Conservation (phyloP, 2,329 filamentous ascomycete species). For the Cercospora nicotianae region DNA sequence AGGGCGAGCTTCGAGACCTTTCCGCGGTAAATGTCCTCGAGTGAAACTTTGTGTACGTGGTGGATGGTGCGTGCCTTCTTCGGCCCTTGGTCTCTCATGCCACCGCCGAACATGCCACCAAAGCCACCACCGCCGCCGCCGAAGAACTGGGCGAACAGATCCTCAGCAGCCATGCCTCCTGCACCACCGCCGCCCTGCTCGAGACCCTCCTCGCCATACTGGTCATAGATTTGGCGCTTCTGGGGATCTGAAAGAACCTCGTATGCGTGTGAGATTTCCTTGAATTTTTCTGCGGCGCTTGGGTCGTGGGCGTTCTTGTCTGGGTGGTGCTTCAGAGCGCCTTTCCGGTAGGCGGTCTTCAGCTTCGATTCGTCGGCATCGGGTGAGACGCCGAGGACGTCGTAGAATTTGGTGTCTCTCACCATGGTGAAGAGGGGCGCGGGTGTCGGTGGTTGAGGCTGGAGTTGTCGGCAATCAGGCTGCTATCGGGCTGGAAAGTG, state of each 20-base stretch:
- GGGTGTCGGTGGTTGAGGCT: slow-evolving; percentile 5
- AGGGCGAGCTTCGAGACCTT: slow-evolving; percentile 97
- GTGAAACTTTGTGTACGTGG: slow-evolving; percentile 96
- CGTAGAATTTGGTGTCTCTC: slow-evolving; percentile 78
- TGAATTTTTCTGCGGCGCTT: slow-evolving; percentile 94
- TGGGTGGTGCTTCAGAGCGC: slow-evolving; percentile 80
- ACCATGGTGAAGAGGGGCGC: slow-evolving; percentile 59
- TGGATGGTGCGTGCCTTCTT: slow-evolving; percentile 94
- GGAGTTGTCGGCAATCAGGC: slow-evolving; percentile 16
- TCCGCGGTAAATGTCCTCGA: slow-evolving; percentile 97
- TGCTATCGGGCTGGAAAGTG: slow-evolving; percentile 9
- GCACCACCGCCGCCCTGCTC: slow-evolving; percentile 75
- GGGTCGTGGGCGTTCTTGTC: slow-evolving; percentile 97
- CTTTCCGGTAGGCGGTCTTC: slow-evolving; percentile 86
- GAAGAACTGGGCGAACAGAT: slow-evolving; percentile 97
- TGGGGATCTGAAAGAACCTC: slow-evolving; percentile 90
- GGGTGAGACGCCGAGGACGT: slow-evolving; percentile 74
- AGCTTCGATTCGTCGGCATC: slow-evolving; percentile 80
- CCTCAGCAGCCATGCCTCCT: slow-evolving; percentile 86
- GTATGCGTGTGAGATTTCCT: slow-evolving; percentile 93
- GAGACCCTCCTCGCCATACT: slow-evolving; percentile 95
- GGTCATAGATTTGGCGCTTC: slow-evolving; percentile 90
- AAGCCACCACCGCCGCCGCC: slow-evolving; percentile 67
- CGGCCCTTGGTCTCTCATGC: slow-evolving; percentile 77
- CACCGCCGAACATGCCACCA: slow-evolving; percentile 72